Conservation (phyloP, 1,284 basidiomycete species). For the Cutaneotrichosporon sp. region DNA sequence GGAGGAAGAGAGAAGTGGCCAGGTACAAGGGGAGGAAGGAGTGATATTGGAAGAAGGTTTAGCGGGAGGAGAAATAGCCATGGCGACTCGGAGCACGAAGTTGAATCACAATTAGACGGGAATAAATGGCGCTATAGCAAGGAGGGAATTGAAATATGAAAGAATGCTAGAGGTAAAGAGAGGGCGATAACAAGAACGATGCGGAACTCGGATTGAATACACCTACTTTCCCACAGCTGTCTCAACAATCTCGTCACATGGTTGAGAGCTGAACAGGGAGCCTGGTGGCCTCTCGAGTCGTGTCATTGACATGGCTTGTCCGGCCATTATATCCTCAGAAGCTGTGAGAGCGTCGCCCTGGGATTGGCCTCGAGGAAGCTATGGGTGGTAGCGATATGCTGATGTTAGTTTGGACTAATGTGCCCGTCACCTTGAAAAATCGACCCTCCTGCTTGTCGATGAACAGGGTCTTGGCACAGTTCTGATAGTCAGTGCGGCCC, state of each 20-base stretch:
- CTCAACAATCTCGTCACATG: background rate
- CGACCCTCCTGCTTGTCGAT: background rate
- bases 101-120: too few relatives aligned
- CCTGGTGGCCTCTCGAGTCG: background rate
- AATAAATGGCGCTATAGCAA: too few relatives aligned
- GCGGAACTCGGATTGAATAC: too few relatives aligned
- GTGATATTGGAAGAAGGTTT: too few relatives aligned
- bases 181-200: too few relatives aligned
- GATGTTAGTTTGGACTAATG: background rate
- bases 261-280: background rate
- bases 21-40: too few relatives aligned
- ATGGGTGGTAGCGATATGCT: background rate
- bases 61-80: too few relatives aligned
- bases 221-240: background rate
- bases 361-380: background rate
- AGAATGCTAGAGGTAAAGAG: too few relatives aligned
- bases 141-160: too few relatives aligned
- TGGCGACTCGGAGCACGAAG: too few relatives aligned
- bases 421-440: slow-evolving; percentile 16
- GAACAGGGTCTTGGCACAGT: slow-evolving; percentile 28
- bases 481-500: slow-evolving; percentile 20
- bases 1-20: too few relatives aligned
- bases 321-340: background rate
- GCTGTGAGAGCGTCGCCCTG: background rate
- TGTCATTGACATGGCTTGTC: background rate